phyloP scores from a whole-genome alignment of 2,329 filamentous ascomycete genomes.

The Beauveria medogensis region DNA sequence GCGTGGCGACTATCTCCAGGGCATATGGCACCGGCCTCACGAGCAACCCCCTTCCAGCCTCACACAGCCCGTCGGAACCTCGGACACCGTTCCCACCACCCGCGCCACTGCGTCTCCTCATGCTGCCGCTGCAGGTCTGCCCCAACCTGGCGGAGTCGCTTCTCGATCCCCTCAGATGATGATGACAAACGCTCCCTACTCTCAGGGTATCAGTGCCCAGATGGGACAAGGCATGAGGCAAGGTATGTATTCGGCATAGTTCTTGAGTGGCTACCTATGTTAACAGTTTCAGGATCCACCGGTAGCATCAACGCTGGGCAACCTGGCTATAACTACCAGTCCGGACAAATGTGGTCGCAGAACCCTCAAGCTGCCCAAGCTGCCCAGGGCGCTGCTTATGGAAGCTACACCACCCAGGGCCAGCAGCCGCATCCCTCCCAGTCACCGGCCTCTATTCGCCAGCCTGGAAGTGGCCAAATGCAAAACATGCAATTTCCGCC shows the following conservation, averaged over 20 bases:
- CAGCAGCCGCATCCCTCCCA: slow-evolving; percentile 45
- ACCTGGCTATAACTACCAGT: slow-evolving; percentile 55
- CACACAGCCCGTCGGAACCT: slow-evolving; percentile 31
- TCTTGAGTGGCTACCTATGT: slow-evolving; percentile 54
- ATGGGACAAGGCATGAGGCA: slow-evolving; percentile 66
- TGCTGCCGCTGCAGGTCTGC: slow-evolving; percentile 43
- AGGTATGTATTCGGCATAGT: slow-evolving; percentile 45
- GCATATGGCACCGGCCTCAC: slow-evolving; percentile 74
- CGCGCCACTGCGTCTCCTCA: slow-evolving; percentile 53
- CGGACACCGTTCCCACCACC: slow-evolving; percentile 38
- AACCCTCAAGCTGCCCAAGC: slow-evolving; percentile 41
- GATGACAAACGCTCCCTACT: slow-evolving; percentile 59
- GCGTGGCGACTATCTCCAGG: slow-evolving; percentile 71
- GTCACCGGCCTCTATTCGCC: slow-evolving; percentile 51
- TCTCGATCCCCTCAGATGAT: slow-evolving; percentile 60
- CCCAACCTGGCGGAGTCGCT: slow-evolving; percentile 49
- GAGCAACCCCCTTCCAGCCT: slow-evolving; percentile 56
- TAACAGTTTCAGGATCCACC: slow-evolving; percentile 50
- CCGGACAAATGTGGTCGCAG: slow-evolving; percentile 59
- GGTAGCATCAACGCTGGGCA: slow-evolving; percentile 40
- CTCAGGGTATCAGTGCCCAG: slow-evolving; percentile 60
- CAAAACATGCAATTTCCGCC: slow-evolving; percentile 55
- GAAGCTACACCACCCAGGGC: slow-evolving; percentile 44
- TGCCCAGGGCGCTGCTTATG: slow-evolving; percentile 32
- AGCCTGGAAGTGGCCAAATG: slow-evolving; percentile 45